Evolutionary conservation across 176 grass and related monocot species (phyloP).

Genomic region (Poa annua): DNA sequence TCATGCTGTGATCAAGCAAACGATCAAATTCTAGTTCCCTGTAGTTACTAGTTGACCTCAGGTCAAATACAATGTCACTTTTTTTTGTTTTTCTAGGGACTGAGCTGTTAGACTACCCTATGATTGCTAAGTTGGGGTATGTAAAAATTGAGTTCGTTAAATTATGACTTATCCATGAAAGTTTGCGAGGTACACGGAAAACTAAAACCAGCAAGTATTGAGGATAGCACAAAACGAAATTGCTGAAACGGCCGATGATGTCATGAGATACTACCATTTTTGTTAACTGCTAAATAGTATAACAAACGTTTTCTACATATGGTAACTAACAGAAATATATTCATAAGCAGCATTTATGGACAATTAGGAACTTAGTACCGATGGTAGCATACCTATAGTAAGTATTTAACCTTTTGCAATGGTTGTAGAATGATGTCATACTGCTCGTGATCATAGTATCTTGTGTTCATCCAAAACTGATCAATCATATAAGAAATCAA

Average conservation of each 20-base stretch:
- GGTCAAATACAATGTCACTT: background rate
- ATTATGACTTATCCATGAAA: background rate
- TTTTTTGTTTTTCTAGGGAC: background rate
- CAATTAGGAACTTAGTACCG: background rate
- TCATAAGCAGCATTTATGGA: background rate
- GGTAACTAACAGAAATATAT: background rate
- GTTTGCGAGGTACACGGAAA: background rate
- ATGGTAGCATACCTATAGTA: background rate
- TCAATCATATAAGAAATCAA: background rate
- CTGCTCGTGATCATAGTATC: slow-evolving; percentile 17
- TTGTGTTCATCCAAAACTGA: slow-evolving; percentile 33
- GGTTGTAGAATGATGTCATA: slow-evolving; percentile 1
- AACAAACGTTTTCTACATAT: background rate
- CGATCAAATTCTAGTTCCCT: background rate
- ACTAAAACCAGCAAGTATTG: background rate
- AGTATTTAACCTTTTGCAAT: background rate
- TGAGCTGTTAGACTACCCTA: background rate
- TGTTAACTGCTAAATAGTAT: background rate
- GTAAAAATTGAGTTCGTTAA: background rate
- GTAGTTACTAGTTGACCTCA: background rate
- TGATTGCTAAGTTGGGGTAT: background rate
- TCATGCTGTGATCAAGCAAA: no score
- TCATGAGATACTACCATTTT: background rate
- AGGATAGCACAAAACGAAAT: background rate
- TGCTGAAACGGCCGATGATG: background rate